phyloP scores from a whole-genome alignment of 768 basidiomycete genomes.

The Cantharellus cinnabarinus region DNA sequence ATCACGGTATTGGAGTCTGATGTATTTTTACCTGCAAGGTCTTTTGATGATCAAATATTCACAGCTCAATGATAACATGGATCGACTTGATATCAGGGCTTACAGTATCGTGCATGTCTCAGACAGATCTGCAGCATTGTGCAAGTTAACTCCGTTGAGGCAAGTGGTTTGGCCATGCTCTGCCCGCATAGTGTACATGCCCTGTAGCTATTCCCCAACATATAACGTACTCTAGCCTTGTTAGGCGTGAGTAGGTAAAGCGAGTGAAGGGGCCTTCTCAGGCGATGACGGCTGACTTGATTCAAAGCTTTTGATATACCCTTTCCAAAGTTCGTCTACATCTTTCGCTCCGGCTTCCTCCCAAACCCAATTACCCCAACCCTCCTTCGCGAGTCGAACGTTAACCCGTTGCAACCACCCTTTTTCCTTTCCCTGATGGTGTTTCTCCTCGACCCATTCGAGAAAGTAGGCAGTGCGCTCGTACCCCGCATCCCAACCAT shows the following conservation, averaged over 20 bases:
- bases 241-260: neutral
- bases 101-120: no score
- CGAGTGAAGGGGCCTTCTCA: neutral
- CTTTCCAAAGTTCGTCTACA: neutral
- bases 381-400: neutral
- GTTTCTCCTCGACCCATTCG: neutral
- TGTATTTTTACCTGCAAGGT: neutral
- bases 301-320: neutral
- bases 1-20: conserved; percentile 31
- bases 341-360: neutral
- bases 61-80: no score
- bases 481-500: conserved; percentile 1
- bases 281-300: neutral
- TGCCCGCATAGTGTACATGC: no score
- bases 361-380: neutral
- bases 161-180: no score
- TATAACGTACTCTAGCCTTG: neutral
- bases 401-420: neutral
- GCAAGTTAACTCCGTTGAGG: no score
- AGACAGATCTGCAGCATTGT: no score
- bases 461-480: neutral
- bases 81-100: no score
- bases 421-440: neutral
- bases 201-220: neutral
- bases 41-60: no score